phyloP scores from a whole-genome alignment of 257 asterid species.

The Solanum paucissectum region DNA sequence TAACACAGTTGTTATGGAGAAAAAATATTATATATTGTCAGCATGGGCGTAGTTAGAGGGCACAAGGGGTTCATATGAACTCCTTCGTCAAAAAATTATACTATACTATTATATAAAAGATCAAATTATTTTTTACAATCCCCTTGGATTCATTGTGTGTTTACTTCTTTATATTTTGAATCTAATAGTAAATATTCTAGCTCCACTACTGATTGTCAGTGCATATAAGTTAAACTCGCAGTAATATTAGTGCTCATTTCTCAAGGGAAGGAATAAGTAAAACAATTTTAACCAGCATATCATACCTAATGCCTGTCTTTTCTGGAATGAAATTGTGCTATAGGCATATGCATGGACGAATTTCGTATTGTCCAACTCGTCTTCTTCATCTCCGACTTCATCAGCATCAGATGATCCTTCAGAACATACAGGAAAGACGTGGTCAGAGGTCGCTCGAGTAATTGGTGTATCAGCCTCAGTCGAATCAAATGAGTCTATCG shows the following conservation, averaged over 20 bases:
- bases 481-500: constrained; percentile 6
- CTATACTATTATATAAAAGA: neutral
- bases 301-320: constrained; percentile 17
- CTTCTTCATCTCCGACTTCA: constrained; percentile 21
- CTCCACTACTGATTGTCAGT: neutral
- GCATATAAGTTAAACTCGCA: neutral
- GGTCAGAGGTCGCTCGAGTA: neutral
- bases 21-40: neutral
- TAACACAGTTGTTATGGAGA: neutral
- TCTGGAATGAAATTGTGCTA: constrained; percentile 18
- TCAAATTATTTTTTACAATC: neutral
- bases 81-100: neutral
- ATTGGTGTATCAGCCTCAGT: constrained; percentile 4
- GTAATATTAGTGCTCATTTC: no score
- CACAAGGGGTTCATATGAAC: neutral
- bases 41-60: neutral
- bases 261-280: neutral
- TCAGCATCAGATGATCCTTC: constrained; percentile 1
- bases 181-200: neutral
- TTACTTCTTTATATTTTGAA: neutral
- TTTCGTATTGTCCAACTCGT: constrained; percentile 12
- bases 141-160: neutral
- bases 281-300: neutral
- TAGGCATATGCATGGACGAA: constrained; percentile 3
- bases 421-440: neutral